Conservation (phyloP, 2,329 filamentous ascomycete species). For the Ambrosiella xylebori region DNA sequence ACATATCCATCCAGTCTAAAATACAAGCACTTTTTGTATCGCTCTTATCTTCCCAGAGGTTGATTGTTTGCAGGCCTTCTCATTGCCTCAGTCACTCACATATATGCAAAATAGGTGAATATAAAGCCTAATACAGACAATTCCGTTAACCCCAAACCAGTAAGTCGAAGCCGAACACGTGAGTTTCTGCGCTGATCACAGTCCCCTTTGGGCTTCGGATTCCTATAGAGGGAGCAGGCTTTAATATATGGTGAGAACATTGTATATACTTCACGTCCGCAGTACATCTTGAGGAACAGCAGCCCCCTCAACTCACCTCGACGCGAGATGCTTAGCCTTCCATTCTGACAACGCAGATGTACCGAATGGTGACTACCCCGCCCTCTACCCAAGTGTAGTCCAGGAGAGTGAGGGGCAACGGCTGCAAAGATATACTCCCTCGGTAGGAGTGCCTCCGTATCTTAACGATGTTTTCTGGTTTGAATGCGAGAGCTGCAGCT, state of each 20-base stretch:
- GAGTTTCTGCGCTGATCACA: background rate
- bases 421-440: background rate
- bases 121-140: background rate
- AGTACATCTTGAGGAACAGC: background rate
- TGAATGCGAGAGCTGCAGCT: background rate
- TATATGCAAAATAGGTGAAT: background rate
- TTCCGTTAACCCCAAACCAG: background rate
- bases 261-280: background rate
- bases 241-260: slow-evolving; percentile 1
- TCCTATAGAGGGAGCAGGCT: background rate
- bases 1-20: background rate
- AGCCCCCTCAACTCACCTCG: slow-evolving; percentile 4
- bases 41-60: background rate
- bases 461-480: background rate
- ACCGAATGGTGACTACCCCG: slow-evolving; percentile 5
- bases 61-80: background rate
- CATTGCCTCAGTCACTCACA: background rate
- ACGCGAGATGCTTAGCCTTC: slow-evolving; percentile 8
- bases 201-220: background rate
- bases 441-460: background rate
- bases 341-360: slow-evolving; percentile 9
- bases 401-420: background rate
- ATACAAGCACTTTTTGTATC: background rate
- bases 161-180: background rate
- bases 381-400: background rate